A percentile compares a stretch with the other conserved stretches of the same genome.
Conservation (phyloP, 306 rosid genomes). For the Dryas drummondii region DNA sequence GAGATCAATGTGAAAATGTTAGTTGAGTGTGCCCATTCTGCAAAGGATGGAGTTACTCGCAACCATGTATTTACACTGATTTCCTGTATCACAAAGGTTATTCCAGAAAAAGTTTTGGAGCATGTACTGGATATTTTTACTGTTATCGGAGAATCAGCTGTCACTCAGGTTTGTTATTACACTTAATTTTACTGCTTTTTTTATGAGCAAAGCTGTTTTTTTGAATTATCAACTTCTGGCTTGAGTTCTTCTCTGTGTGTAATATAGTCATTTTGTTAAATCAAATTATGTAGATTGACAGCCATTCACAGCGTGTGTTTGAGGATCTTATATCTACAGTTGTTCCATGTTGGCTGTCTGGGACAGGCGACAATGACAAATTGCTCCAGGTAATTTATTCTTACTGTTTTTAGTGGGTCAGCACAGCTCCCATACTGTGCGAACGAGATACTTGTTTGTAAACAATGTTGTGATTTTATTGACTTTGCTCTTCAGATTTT, state of each 20-base stretch:
- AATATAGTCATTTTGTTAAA: background rate
- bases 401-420: constrained; percentile 9
- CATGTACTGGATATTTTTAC: constrained; percentile 66
- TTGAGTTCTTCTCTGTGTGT: constrained; percentile 5
- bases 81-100: constrained; percentile 55
- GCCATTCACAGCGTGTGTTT: constrained; percentile 69
- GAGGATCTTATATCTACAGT: constrained; percentile 79
- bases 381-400: constrained; percentile 64
- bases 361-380: constrained; percentile 58
- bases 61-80: constrained; percentile 74
- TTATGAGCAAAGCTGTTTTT: background rate
- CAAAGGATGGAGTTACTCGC: constrained; percentile 55
- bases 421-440: background rate
- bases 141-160: constrained; percentile 69
- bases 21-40: constrained; percentile 60
- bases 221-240: background rate
- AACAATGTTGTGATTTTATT: constrained; percentile 24
- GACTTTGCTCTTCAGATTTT: constrained; percentile 55
- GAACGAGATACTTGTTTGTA: constrained; percentile 15
- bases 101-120: constrained; percentile 57
- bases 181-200: constrained; percentile 6
- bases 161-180: constrained; percentile 65
- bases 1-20: constrained; percentile 51
- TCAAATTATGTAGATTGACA: constrained; percentile 55
- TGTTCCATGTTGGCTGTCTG: constrained; percentile 90